These are phyloP conservation scores for Tricholoma sp. DNA, from an alignment of 768 basidiomycete genomes.

Conservation along the genomic window DNA sequence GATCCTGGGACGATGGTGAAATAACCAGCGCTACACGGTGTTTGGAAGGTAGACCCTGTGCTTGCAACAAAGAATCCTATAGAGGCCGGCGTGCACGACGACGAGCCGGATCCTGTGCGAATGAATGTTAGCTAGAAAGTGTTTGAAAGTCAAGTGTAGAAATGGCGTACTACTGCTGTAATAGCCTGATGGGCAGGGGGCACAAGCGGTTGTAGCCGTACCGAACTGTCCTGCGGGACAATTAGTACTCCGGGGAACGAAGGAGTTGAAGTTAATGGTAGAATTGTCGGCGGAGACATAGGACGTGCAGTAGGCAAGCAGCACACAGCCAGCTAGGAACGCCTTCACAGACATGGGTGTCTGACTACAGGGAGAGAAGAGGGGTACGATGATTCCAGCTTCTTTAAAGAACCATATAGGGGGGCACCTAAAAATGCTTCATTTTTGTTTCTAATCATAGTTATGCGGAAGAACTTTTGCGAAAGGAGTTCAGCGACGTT, in stretches of 20 bases:
- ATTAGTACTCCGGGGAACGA: neutral
- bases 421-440: neutral
- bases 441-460: neutral
- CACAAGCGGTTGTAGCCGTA: slow-evolving; percentile 12
- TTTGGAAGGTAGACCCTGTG: neutral
- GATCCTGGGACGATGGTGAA: neutral
- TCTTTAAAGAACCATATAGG: neutral
- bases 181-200: slow-evolving; percentile 15
- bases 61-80: slow-evolving; percentile 14
- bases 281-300: neutral
- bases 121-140: neutral
- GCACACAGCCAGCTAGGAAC: neutral
- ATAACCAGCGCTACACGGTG: neutral
- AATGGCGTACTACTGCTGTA: slow-evolving; percentile 12
- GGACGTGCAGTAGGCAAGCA: neutral
- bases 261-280: neutral
- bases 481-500: too few species aligned
- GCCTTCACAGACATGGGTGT: neutral
- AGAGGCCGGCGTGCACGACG: slow-evolving; percentile 10
- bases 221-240: slow-evolving; percentile 17
- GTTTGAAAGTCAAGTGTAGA: neutral
- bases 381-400: neutral
- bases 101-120: slow-evolving; percentile 11
- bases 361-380: too few species aligned
- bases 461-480: neutral